A percentile compares a stretch with the other conserved stretches of the same genome.
These are phyloP conservation scores for Penicillium sumatraense DNA, from an alignment of 2,329 filamentous ascomycete species.

Conservation along the genomic window DNA sequence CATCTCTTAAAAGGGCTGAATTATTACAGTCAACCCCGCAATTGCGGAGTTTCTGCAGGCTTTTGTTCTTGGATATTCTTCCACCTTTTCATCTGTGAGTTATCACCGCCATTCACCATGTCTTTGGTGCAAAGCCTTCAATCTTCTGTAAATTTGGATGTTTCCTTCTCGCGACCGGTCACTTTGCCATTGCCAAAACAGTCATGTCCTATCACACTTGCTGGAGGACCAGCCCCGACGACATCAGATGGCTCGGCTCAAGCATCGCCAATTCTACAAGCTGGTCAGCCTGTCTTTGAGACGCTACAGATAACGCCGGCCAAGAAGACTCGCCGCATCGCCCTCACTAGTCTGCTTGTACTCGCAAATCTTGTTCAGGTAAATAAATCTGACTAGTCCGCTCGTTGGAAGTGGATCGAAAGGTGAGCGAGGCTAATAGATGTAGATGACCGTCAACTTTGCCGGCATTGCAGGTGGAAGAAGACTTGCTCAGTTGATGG, in stretches of 20 bases:
- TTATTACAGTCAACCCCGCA: too few species aligned
- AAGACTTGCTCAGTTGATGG: conserved; percentile 23
- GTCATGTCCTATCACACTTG: background rate
- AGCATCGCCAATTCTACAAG: background rate
- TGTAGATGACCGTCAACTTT: conserved; percentile 35
- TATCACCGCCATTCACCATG: too few species aligned
- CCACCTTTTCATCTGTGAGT: too few species aligned
- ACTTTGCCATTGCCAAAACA: background rate
- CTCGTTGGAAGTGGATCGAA: too few species aligned
- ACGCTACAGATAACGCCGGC: background rate
- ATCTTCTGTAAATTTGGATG: too few species aligned
- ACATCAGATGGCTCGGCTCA: background rate
- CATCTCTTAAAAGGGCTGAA: too few species aligned
- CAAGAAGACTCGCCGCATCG: conserved; percentile 12
- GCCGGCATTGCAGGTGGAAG: conserved; percentile 31
- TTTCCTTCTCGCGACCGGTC: background rate
- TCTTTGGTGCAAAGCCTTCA: too few species aligned
- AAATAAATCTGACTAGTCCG: conserved; percentile 1
- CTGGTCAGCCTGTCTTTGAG: background rate
- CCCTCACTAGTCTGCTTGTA: conserved; percentile 26
- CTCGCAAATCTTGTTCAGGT: conserved; percentile 34
- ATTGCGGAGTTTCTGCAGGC: too few species aligned
- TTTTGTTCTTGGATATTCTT: too few species aligned
- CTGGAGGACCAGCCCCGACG: background rate
- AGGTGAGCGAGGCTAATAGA: background rate